Base-by-base conservation (phyloP, 2,329 filamentous ascomycete species). In the Pseudogymnoascus sp. region DNA sequence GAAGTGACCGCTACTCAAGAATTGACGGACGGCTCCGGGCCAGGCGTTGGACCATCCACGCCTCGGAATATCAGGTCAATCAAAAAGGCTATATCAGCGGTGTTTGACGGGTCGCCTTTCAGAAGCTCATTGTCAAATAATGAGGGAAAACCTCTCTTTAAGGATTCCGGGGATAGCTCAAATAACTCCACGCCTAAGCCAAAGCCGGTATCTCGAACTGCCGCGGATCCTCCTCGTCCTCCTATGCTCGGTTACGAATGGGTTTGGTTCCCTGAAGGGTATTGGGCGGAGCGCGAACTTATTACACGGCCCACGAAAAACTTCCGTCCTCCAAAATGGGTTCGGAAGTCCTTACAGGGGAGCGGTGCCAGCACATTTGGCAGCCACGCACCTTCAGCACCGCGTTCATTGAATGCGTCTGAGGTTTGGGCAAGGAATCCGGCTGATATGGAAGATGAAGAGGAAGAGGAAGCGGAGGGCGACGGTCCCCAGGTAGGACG, bases 231-330 rank as follows among this genome's bases (percentile, higher is more conserved):
- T 2, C 83, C 83, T 23, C 79, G 83, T 1, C 78, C 80, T n/a
- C 74, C 83, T 61, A 80, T 73, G 59, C 77, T 80, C 49, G 83
- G 83, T 41, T 77, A 73, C 68, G 83, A 86, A 74, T 86, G 82
- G 83, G 83, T 86, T 23, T 86, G 83, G 83, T 85, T 83, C 69
- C 83, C 83, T 1, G 80, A 79, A 60, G 83, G 83, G 5, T 86
- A 84, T 69, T 86, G 83, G 83, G 83, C 83, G n/a, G 83, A 86
- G 71, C 77, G 83, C n/a, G 75, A 79, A 65, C 66, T 73, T 41
- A 14, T 28, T 33, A 12, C 28, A 55, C 28, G 28, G 11, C 49
- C 49, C 49, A 5, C 25, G 28, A 55, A 21, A 55, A 3, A 3
- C 5, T 21, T 35, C 9, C 49, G 49, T 35, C 49, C 49, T 18